Percentiles rank a stretch among this genome's conserved stretches.
These are phyloP conservation scores for Rhodotorula sp. DNA, from an alignment of 1,284 basidiomycete species.

Conservation along the genomic window DNA sequence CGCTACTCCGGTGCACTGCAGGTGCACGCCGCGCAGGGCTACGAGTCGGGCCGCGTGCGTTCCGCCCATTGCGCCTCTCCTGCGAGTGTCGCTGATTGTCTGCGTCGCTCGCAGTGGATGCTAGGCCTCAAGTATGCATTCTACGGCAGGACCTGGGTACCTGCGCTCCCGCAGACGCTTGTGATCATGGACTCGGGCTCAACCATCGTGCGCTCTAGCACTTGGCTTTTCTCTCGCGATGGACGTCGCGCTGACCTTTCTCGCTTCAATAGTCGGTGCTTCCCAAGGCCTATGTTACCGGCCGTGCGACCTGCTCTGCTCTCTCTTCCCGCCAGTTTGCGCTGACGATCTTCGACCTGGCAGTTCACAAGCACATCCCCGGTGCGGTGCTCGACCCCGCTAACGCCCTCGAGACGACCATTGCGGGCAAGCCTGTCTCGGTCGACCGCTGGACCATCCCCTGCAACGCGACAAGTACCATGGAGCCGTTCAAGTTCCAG, in stretches of 20 bases:
- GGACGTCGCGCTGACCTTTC: rapidly evolving
- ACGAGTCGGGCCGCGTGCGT: neutral
- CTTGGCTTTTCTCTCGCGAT: neutral
- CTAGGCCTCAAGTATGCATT: neutral
- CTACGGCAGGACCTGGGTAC: too few relatives aligned
- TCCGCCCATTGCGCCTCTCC: neutral
- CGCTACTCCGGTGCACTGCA: neutral
- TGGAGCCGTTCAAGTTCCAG: neutral
- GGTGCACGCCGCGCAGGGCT: too few relatives aligned
- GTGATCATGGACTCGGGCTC: slow-evolving; percentile 10
- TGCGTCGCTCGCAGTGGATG: slow-evolving; percentile 7
- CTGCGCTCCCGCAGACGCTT: neutral
- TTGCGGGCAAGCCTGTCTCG: neutral
- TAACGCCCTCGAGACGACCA: neutral
- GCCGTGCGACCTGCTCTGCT: too few relatives aligned
- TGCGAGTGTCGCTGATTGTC: neutral
- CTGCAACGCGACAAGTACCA: neutral
- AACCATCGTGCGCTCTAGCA: neutral
- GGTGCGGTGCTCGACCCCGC: neutral
- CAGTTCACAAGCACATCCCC: neutral
- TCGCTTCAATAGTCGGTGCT: neutral
- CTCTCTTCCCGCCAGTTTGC: too few relatives aligned
- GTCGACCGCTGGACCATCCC: slow-evolving; percentile 7
- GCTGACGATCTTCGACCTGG: neutral
- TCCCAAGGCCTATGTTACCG: neutral